These are phyloP conservation scores for Castanea mollissima DNA, from an alignment of 306 rosid genomes.

Conservation along the genomic window DNA sequence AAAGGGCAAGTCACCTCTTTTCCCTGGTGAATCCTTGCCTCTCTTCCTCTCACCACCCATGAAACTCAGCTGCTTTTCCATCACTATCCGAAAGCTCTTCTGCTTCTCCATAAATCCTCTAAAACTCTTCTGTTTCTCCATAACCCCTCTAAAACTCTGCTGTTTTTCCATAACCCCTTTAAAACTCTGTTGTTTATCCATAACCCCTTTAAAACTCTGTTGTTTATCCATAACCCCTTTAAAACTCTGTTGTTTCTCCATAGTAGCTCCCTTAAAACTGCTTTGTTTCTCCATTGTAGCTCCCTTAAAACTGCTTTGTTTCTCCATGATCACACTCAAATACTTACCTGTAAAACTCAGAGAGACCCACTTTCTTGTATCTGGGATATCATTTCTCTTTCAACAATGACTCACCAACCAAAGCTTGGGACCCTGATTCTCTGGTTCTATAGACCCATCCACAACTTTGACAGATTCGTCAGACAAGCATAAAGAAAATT, in stretches of 20 bases:
- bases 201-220: constrained; percentile 29
- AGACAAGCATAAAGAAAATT: background rate
- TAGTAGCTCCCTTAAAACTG: constrained; percentile 36
- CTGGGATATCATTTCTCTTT: background rate
- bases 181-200: constrained; percentile 31
- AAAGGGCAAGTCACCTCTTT: constrained; percentile 54
- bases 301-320: constrained; percentile 26
- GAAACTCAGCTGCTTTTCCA: constrained; percentile 63
- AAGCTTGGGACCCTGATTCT: background rate
- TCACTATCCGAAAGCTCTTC: constrained; percentile 59
- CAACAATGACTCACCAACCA: background rate
- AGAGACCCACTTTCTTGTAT: background rate
- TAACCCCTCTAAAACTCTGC: constrained; percentile 31
- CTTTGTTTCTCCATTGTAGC: constrained; percentile 55
- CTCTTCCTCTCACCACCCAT: constrained; percentile 47
- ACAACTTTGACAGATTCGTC: background rate
- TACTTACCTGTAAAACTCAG: background rate
- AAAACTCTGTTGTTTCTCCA: constrained; percentile 40
- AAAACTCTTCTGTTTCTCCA: constrained; percentile 74
- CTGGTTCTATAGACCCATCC: background rate
- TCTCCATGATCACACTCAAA: constrained; percentile 32
- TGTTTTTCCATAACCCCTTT: constrained; percentile 37
- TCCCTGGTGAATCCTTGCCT: constrained; percentile 54
- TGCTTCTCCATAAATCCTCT: constrained; percentile 84
- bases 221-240: constrained; percentile 52